Base-by-base conservation (phyloP, 163 green algal genomes). In the Chlorella variabilis region DNA sequence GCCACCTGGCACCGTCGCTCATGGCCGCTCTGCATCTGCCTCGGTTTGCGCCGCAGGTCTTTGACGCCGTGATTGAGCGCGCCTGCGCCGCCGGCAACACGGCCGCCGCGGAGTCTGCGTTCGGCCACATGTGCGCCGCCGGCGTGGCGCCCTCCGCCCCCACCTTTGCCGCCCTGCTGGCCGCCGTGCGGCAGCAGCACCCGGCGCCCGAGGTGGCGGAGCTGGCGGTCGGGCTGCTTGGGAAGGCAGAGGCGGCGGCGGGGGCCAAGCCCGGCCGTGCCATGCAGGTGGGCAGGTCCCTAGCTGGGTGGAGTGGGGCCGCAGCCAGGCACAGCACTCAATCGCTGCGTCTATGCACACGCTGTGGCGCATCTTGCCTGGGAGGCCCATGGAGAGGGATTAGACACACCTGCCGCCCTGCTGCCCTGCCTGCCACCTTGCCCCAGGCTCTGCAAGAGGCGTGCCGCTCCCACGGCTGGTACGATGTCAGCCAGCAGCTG, bases 131-230 rank as follows among this genome's bases (percentile, higher is more conserved):
- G 77, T 77, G 66, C 66, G 27, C 66, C 6, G 48, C 48, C 2
- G 66, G 77, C n/a, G 51, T 71, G 38, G 51, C 77, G 9, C 77
- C 77, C 49, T 71, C 62, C 5, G 8, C 66, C 4, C 36, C 4
- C 51, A 71, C 77, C 18, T 71, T 77, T 61, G 49, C 29, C 17
- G 36, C 65, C 20, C 66, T 83, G 66, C 65, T 83, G 77, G 34
- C 33, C 5, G 34, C 38, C 21, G 21, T 77, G 38, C 48, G n/a
- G 34, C 15, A 1, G 0, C 29, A 38, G 36, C 62, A 63, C n/a
- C 8, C 21, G 1, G 36, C 54, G 18, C 34, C 29, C 0, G 66
- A 77, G 38, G 49, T 61, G 1, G 58, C 41, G 1, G 75, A 81
- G 59, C 20, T 62, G 59, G 58, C 75, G 3, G n/a, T 49, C 1